Percentiles rank a stretch among this genome's conserved stretches.
These are phyloP conservation scores for Hepatocystis sp. DNA, from an alignment of 169 alveolate species.

Conservation along the genomic window DNA sequence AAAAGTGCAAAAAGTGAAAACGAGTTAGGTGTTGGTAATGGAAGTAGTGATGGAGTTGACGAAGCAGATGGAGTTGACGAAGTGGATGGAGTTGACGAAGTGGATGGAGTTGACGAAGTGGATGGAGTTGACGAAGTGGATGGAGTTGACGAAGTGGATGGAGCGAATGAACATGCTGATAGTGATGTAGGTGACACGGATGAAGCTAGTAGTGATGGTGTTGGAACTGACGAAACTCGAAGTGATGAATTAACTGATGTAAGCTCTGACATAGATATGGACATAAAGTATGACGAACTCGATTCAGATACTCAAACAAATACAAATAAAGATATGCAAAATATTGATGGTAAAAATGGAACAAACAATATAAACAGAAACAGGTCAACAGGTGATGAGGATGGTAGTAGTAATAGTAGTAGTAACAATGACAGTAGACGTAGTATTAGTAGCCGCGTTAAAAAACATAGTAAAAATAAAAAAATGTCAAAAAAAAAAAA, in stretches of 20 bases:
- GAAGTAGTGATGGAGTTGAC: slow-evolving; percentile 2
- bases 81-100: background rate
- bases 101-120: slow-evolving; percentile 9
- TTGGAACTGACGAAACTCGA: too few relatives aligned
- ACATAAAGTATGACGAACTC: too few relatives aligned
- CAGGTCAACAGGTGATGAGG: slow-evolving; percentile 15
- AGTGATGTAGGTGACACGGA: too few relatives aligned
- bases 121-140: slow-evolving; percentile 26
- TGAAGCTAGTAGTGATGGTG: too few relatives aligned
- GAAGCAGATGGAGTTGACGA: background rate
- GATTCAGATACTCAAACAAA: too few relatives aligned
- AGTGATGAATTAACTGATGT: too few relatives aligned
- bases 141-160: slow-evolving; percentile 7
- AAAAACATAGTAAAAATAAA: too few relatives aligned
- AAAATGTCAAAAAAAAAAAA: too few relatives aligned
- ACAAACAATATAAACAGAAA: slow-evolving; percentile 22
- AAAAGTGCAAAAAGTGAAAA: background rate
- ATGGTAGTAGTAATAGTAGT: too few relatives aligned
- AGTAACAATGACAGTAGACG: too few relatives aligned
- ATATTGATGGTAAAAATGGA: slow-evolving; percentile 21
- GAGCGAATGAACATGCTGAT: background rate
- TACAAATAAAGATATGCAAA: slow-evolving; percentile 19
- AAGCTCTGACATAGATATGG: too few relatives aligned
- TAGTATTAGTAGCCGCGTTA: too few relatives aligned
- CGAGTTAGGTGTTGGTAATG: background rate